Evolutionary conservation across 2,329 filamentous ascomycete species (phyloP).

Genomic region (Pseudocercospora fijiensis): DNA sequence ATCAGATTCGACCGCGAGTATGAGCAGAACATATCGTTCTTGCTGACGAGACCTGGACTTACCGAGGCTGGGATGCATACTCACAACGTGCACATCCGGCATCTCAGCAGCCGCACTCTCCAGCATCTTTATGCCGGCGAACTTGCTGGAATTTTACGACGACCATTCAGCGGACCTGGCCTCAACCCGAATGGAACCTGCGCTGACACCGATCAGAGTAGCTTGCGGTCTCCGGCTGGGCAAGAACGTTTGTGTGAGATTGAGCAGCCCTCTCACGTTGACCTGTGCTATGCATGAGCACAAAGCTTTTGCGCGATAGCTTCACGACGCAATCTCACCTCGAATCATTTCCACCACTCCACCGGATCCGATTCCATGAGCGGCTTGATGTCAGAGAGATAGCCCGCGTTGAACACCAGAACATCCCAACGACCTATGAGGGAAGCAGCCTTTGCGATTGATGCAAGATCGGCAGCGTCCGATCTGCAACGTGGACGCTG

Average conservation of each 20-base stretch:
- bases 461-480: neutral
- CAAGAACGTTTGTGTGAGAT: neutral
- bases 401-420: constrained; percentile 1
- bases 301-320: neutral
- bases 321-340: neutral
- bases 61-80: neutral
- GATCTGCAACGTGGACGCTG: neutral
- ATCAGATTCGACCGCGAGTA: neutral
- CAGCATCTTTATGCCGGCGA: neutral
- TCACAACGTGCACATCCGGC: constrained; percentile 2
- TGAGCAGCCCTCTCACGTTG: neutral
- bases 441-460: neutral
- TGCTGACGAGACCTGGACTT: neutral
- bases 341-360: neutral
- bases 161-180: neutral
- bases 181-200: neutral
- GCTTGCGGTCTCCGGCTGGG: neutral
- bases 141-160: neutral
- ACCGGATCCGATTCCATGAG: neutral
- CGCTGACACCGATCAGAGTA: neutral
- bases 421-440: neutral
- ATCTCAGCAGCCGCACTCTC: neutral
- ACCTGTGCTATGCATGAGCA: neutral
- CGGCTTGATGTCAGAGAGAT: neutral
- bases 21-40: neutral